These are phyloP conservation scores for Eutrema yunnanense DNA, from an alignment of 345 rosid species.

Conservation along the genomic window DNA sequence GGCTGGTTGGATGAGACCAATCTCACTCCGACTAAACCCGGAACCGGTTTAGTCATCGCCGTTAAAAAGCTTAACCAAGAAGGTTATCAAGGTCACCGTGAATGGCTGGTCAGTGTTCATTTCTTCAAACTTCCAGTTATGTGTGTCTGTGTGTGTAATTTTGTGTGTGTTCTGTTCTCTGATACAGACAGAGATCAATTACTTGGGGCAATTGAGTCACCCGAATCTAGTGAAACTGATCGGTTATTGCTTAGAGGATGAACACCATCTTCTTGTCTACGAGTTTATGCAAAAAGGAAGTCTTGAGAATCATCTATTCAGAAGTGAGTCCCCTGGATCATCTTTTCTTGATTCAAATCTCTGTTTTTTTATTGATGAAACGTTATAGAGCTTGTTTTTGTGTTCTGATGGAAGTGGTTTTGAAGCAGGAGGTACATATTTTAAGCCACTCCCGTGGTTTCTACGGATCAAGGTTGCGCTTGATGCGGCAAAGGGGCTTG, in stretches of 20 bases:
- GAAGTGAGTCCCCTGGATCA: slow-evolving; percentile 51
- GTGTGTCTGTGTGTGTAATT: not conserved
- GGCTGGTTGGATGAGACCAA: slow-evolving; percentile 89
- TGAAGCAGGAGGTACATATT: slow-evolving; percentile 60
- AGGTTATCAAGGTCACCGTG: slow-evolving; percentile 91
- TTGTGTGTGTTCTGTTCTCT: not conserved
- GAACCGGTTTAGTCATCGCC: slow-evolving; percentile 81
- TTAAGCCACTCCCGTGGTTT: slow-evolving; percentile 87
- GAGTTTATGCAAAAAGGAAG: slow-evolving; percentile 97
- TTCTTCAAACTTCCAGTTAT: not conserved
- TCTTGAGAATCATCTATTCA: slow-evolving; percentile 89
- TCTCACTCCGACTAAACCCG: slow-evolving; percentile 66
- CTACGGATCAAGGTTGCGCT: slow-evolving; percentile 81
- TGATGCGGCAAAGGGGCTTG: slow-evolving; percentile 91
- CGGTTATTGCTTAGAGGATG: slow-evolving; percentile 94
- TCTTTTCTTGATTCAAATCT: not conserved
- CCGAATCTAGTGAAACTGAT: slow-evolving; percentile 84
- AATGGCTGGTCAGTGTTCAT: slow-evolving; percentile 76
- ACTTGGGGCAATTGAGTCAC: slow-evolving; percentile 72
- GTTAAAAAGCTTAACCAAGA: slow-evolving; percentile 89
- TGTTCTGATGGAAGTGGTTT: slow-evolving; percentile 14
- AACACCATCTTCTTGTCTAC: slow-evolving; percentile 84
- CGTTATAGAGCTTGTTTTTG: not conserved
- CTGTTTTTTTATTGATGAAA: not conserved
- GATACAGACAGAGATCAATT: slow-evolving; percentile 79